Evolutionary conservation across 139 green algal genomes (phyloP), one percentile per base, ranked within the genome.

Genomic region (Chlorella sorokiniana): DNA sequence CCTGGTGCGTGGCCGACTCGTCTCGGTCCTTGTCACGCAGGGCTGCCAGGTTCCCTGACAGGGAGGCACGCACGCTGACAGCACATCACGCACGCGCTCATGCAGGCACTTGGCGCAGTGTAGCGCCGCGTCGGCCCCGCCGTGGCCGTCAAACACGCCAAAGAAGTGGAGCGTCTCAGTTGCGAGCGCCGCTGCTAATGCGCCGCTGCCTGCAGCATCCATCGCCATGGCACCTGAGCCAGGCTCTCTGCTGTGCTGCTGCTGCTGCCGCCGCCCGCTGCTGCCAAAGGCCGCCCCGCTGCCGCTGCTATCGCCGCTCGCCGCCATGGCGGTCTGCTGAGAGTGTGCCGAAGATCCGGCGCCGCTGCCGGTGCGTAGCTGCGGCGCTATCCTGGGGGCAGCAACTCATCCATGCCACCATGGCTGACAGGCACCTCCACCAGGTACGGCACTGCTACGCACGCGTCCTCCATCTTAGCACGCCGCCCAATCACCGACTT

Each of bases 101-200:
- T 95, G 91, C 81, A 95, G 85, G 27, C 82, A 90, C 35, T 86
- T 75, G 20, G 89, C 83, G 61, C 92, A 95, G 86, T 94, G 86
- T 59, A 90, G 40, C 11, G 91, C 88, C 27, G 91, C 92, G 51
- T 94, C 90, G 4, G 89, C 89, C 2, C 93, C 93, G 35, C 92
- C 92, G 81, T 96, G 93, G 20, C 93, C 93, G 81, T 96, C 93
- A 83, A 93, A 96, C 35, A 96, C 93, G 23, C 91, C 93, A 71
- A 96, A 96, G 52, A 94, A 96, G 76, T 96, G 92, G 5, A 94
- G 81, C n/a, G 76, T 85, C 52, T 93, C 88, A 27, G 37, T 64
- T 33, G 41, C 48, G 14, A 45, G 22, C 6, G 29, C 44, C 42
- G 31, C 37, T n/a, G 41, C 16, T 2, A 62, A 27, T 0, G 20